Evolutionary conservation across 2,329 filamentous ascomycete genomes (phyloP).

Genomic region (Aspergillus tamarii): DNA sequence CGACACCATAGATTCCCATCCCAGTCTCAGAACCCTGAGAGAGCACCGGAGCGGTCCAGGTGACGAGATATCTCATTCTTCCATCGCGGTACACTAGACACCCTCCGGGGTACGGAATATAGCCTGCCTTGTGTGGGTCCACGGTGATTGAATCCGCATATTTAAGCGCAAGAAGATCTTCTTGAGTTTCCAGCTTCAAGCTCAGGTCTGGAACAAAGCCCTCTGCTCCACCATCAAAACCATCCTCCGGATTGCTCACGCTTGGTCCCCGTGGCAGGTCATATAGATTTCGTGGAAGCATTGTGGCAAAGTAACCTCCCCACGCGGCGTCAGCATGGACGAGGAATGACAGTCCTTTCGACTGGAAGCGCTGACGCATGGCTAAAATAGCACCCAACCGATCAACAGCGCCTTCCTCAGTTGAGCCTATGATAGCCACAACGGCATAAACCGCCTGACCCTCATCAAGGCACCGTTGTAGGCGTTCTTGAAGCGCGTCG

Average conservation of each 20-base stretch:
- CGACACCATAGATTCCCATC: constrained; percentile 51
- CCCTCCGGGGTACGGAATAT: constrained; percentile 52
- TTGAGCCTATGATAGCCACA: constrained; percentile 54
- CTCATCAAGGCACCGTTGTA: constrained; percentile 23
- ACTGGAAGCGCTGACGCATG: constrained; percentile 46
- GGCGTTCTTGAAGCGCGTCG: constrained; percentile 14
- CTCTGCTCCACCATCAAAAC: background rate
- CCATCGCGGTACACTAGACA: constrained; percentile 50
- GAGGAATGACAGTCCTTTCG: constrained; percentile 50
- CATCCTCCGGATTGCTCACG: background rate
- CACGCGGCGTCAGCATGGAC: constrained; percentile 54
- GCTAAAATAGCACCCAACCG: constrained; percentile 42
- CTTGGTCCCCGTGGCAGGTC: background rate
- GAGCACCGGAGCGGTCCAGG: constrained; percentile 49
- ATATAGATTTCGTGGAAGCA: constrained; percentile 38
- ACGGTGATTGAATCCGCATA: constrained; percentile 52
- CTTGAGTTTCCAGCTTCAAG: constrained; percentile 24
- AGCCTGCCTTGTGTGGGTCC: constrained; percentile 53
- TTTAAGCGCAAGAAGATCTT: constrained; percentile 45
- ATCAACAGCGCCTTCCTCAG: constrained; percentile 55
- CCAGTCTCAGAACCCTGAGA: constrained; percentile 41
- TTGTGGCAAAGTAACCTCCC: constrained; percentile 55
- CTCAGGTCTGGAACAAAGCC: constrained; percentile 28
- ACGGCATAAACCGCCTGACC: constrained; percentile 47
- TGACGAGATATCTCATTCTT: constrained; percentile 48